Percentiles rank a stretch among this genome's conserved stretches.
These are phyloP conservation scores for Xylariaceae sp. DNA, from an alignment of 2,329 filamentous ascomycete genomes.

Conservation along the genomic window DNA sequence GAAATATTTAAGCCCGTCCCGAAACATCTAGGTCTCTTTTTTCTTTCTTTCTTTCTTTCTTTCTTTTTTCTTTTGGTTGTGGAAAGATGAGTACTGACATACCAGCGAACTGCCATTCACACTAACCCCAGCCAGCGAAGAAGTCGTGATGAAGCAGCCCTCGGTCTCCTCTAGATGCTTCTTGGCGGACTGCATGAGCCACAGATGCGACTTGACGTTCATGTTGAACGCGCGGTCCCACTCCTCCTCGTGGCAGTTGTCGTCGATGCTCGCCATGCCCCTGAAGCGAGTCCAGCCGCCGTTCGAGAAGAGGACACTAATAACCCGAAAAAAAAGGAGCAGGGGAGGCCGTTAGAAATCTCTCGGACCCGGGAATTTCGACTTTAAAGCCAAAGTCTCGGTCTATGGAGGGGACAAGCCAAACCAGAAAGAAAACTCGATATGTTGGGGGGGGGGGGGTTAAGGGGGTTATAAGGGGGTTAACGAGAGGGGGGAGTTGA, in stretches of 20 bases:
- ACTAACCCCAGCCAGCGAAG: slow-evolving; percentile 58
- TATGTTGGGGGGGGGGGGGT: not conserved
- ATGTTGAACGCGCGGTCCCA: slow-evolving; percentile 56
- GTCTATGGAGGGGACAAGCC: too few species aligned
- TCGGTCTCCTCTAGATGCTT: slow-evolving; percentile 50
- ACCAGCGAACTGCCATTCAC: slow-evolving; percentile 56
- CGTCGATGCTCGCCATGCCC: slow-evolving; percentile 43
- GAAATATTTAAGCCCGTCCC: too few species aligned
- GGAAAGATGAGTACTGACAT: slow-evolving; percentile 12
- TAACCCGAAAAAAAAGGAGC: too few species aligned
- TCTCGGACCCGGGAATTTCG: too few species aligned
- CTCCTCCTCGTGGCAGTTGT: slow-evolving; percentile 50
- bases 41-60: not conserved
- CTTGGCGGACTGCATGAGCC: slow-evolving; percentile 51
- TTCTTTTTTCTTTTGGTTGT: not conserved
- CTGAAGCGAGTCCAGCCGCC: slow-evolving; percentile 51
- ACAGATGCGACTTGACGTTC: slow-evolving; percentile 59
- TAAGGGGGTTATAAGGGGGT: not conserved
- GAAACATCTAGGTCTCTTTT: too few species aligned
- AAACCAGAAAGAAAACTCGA: too few species aligned
- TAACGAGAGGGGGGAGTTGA: too few species aligned
- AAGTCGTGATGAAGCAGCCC: slow-evolving; percentile 59
- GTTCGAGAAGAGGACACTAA: slow-evolving; percentile 63
- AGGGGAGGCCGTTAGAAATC: too few species aligned
- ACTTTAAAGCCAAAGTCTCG: too few species aligned